Base-by-base conservation (phyloP, 2,329 filamentous ascomycete species). In the Aspergillus sp. region DNA sequence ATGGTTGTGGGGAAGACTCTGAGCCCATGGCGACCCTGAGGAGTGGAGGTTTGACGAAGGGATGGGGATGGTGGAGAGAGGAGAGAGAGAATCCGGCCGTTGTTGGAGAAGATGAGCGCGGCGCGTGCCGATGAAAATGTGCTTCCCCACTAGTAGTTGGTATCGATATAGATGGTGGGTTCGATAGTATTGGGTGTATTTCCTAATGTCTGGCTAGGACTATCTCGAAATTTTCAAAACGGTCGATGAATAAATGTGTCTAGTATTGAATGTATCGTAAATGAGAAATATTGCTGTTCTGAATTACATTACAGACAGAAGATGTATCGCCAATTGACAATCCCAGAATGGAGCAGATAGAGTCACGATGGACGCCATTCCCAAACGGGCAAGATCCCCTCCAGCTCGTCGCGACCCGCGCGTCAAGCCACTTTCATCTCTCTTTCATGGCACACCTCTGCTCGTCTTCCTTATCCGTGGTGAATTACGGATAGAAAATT, bases 11-110 rank as follows among this genome's bases (percentile, higher is more conserved):
- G 52, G 58, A 58, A 36, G 61, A 58, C 60, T 70, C 70, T 58
- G 65, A 60, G 61, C 67, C 68, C 74, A 78, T 78, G 66, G 43
- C 59, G 59, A 47, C 56, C 43, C 32, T 19, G 47, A 10, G 47
- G 15, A 30, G 43, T 53, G 39, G 51, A 45, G 23, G 52, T 2
- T 36, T 36, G 32, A 36, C 32, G 32, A 5, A 19, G 36, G 15
- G 17, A 28, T n/a, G 23, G 36, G 32, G 19, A 51, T 62, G 47
- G 38, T 63, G 38, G 54, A 50, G 51, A 47, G 48, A 50, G 49
- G 39, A 28, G 47, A 51, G 38, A 30, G 53, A 21, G 38, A 15
- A 21, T 36, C 32, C 32, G 32, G 32, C 17, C n/a, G 53, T 36
- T 28, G 41, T 15, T 28, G 54, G 47, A 55, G 28, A 43, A 25